phyloP scores from a whole-genome alignment of 495 filamentous ascomycete species.

The Lasiosphaeria hispida region DNA sequence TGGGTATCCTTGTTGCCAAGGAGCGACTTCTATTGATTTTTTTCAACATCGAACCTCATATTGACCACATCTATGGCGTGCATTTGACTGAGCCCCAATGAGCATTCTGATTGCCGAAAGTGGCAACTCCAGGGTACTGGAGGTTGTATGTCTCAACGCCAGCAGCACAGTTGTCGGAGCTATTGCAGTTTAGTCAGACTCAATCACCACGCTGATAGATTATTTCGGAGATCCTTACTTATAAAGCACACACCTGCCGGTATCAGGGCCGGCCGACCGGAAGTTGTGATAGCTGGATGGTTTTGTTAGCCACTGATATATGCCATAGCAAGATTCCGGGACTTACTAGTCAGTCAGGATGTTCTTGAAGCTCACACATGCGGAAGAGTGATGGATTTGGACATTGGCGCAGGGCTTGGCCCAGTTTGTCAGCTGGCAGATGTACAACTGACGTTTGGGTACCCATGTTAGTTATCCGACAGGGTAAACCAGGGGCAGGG shows the following conservation, averaged over 20 bases:
- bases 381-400: background rate
- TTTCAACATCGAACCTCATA: no score
- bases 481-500: no score
- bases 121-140: background rate
- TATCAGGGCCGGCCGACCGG: background rate
- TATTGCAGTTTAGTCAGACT: no score
- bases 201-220: no score
- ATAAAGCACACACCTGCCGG: background rate
- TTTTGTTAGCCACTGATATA: background rate
- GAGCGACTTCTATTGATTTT: no score
- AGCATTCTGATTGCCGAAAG: background rate
- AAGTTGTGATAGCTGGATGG: background rate
- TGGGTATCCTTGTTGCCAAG: no score
- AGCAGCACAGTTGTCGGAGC: no score
- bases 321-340: background rate
- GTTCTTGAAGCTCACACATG: background rate
- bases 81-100: slow-evolving; percentile 5
- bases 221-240: background rate
- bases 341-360: no score
- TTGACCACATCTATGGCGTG: background rate
- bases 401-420: background rate
- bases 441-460: background rate
- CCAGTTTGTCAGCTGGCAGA: slow-evolving; percentile 1
- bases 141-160: background rate
- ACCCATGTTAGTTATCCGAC: background rate